Evolutionary conservation across 805 yeast species (phyloP).

Genomic region (Suhomyces pyralidae): DNA sequence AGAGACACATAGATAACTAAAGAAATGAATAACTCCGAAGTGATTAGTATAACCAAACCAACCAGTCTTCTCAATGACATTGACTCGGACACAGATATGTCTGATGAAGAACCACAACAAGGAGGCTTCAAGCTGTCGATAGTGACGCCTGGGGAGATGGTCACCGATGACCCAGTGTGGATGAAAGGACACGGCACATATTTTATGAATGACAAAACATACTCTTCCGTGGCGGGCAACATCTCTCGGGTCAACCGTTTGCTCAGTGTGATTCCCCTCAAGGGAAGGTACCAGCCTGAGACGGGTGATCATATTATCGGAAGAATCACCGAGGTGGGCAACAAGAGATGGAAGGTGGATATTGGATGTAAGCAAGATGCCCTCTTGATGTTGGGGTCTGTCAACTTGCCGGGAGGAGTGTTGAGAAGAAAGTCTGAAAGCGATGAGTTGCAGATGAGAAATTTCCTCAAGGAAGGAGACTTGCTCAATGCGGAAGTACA

Average conservation of each 20-base stretch:
- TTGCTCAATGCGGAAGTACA: constrained; percentile 95
- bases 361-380: constrained; percentile 96
- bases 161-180: constrained; percentile 96
- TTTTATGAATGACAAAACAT: constrained; percentile 68
- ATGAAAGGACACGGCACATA: constrained; percentile 99
- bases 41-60: constrained; percentile 39
- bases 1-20: not conserved
- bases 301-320: constrained; percentile 97
- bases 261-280: constrained; percentile 78
- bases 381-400: constrained; percentile 87
- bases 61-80: constrained; percentile 13
- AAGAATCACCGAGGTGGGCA: constrained; percentile 89
- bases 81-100: constrained; percentile 42
- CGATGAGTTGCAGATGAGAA: constrained; percentile 96
- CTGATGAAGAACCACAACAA: constrained; percentile 25
- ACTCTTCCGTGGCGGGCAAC: constrained; percentile 89
- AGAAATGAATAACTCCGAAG: constrained; percentile 7
- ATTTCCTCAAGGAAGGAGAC: constrained; percentile 92
- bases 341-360: constrained; percentile 94
- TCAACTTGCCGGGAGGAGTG: constrained; percentile 96
- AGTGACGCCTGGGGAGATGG: constrained; percentile 93
- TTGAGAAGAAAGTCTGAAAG: constrained; percentile 89
- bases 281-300: constrained; percentile 88
- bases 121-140: constrained; percentile 27
- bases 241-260: constrained; percentile 83